These are phyloP conservation scores for Suillus luteus DNA, from an alignment of 768 basidiomycete species.

Conservation along the genomic window DNA sequence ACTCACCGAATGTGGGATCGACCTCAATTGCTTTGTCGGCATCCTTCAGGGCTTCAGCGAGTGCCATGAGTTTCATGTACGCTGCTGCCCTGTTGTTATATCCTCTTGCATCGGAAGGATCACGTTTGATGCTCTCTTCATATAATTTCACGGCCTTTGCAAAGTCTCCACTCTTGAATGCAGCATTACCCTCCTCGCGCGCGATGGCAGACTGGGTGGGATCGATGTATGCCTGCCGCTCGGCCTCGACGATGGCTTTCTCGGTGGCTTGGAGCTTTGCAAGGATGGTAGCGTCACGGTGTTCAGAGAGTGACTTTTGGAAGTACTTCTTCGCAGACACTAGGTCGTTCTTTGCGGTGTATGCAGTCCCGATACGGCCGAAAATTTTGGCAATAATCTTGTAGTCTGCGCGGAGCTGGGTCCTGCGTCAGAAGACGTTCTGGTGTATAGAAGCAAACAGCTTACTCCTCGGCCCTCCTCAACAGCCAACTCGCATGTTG, in stretches of 20 bases:
- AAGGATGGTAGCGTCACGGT: conserved; percentile 91
- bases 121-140: conserved; percentile 95
- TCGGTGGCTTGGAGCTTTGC: conserved; percentile 88
- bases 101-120: conserved; percentile 84
- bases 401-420: conserved; percentile 85
- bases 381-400: conserved; percentile 94
- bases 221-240: conserved; percentile 84
- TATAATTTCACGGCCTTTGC: conserved; percentile 90
- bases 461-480: conserved; percentile 86
- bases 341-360: conserved; percentile 78
- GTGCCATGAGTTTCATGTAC: conserved; percentile 90
- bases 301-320: conserved; percentile 93
- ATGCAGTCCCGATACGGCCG: conserved; percentile 86
- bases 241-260: conserved; percentile 73
- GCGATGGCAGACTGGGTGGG: conserved; percentile 80
- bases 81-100: conserved; percentile 99
- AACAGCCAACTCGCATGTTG: conserved; percentile 92
- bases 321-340: conserved; percentile 84
- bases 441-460: conserved; percentile 2
- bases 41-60: conserved; percentile 96
- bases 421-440: conserved; percentile 2
- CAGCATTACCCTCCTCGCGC: conserved; percentile 88
- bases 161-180: conserved; percentile 93
- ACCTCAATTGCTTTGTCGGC: conserved; percentile 90
- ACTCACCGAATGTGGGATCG: conserved; percentile 81